phyloP scores from a whole-genome alignment of 106 monocot genomes.

The Allium cepa region DNA sequence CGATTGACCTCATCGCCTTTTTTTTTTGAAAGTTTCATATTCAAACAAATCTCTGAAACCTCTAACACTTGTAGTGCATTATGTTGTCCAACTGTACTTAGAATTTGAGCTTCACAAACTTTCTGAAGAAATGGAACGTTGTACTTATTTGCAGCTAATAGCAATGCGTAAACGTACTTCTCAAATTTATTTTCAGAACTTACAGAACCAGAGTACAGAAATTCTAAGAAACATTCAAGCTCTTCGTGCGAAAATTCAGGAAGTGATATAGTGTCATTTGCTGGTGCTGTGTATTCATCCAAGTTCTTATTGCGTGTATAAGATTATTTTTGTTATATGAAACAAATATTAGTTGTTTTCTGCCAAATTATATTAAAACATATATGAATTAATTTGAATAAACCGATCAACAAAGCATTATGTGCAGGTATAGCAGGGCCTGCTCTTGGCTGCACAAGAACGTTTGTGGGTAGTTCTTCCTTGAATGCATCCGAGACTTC shows the following conservation, averaged over 20 bases:
- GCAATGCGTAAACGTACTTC: conserved; percentile 19
- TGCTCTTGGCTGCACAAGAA: conserved; percentile 35
- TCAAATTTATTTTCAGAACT: conserved; percentile 6
- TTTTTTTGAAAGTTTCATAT: conserved; percentile 25
- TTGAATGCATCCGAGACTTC: conserved; percentile 34
- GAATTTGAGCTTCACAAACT: conserved; percentile 39
- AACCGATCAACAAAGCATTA: conserved; percentile 60
- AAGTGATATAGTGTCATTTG: conserved; percentile 42
- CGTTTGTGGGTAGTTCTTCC: conserved; percentile 68
- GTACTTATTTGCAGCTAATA: conserved; percentile 65
- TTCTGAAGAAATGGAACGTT: conserved; percentile 43
- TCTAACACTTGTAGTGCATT: conserved; percentile 63
- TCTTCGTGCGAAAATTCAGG: conserved; percentile 61
- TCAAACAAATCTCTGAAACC: conserved; percentile 47
- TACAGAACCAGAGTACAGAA: conserved; percentile 60
- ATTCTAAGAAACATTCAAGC: conserved; percentile 50
- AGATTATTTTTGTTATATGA: conserved; percentile 42
- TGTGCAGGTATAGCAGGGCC: conserved; percentile 71
- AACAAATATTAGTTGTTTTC: neutral
- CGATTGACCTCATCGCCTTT: conserved; percentile 35
- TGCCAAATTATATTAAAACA: neutral
- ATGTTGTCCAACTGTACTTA: conserved; percentile 14
- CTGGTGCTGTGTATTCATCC: conserved; percentile 61
- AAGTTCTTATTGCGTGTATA: conserved; percentile 42
- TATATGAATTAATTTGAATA: neutral